phyloP scores from a whole-genome alignment of 352 stramenopile genomes.

The Globisporangium nagaii region DNA sequence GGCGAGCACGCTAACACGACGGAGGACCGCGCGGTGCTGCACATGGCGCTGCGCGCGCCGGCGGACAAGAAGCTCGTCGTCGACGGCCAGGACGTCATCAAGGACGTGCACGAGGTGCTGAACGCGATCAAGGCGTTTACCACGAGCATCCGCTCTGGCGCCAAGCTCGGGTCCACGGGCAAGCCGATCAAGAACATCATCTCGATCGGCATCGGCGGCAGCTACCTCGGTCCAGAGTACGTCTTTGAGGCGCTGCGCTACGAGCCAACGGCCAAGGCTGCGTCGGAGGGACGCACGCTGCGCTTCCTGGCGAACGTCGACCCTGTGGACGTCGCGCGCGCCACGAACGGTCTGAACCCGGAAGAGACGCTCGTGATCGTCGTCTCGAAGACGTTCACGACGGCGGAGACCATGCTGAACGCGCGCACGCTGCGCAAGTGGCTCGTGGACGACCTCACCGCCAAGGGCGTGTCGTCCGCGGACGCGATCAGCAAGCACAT shows the following conservation, averaged over 20 bases:
- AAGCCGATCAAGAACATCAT: conserved; percentile 95
- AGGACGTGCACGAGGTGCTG: conserved; percentile 94
- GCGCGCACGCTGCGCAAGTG: conserved; percentile 94
- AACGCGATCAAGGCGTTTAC: conserved; percentile 94
- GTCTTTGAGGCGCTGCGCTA: conserved; percentile 93
- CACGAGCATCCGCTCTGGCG: conserved; percentile 83
- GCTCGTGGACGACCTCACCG: conserved; percentile 90
- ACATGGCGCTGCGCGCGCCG: conserved; percentile 93
- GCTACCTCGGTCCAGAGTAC: conserved; percentile 96
- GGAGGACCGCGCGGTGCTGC: conserved; percentile 94
- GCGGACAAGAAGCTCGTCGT: conserved; percentile 82
- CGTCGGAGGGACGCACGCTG: conserved; percentile 82
- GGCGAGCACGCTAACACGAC: conserved; percentile 96
- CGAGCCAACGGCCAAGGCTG: conserved; percentile 81
- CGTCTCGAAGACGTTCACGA: conserved; percentile 99
- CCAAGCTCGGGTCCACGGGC: conserved; percentile 88
- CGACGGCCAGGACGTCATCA: conserved; percentile 94
- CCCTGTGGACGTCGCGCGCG: conserved; percentile 93
- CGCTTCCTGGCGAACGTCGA: conserved; percentile 98
- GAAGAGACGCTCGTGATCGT: conserved; percentile 96
- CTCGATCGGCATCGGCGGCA: conserved; percentile 95
- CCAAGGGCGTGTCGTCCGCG: conserved; percentile 71
- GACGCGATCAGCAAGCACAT: conserved; percentile 94
- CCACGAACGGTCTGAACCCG: conserved; percentile 89
- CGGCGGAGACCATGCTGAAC: conserved; percentile 99